A percentile compares a stretch with the other conserved stretches of the same genome.
These are phyloP conservation scores for Whalleya microplaca DNA, from an alignment of 2,329 filamentous ascomycete species.

Conservation along the genomic window DNA sequence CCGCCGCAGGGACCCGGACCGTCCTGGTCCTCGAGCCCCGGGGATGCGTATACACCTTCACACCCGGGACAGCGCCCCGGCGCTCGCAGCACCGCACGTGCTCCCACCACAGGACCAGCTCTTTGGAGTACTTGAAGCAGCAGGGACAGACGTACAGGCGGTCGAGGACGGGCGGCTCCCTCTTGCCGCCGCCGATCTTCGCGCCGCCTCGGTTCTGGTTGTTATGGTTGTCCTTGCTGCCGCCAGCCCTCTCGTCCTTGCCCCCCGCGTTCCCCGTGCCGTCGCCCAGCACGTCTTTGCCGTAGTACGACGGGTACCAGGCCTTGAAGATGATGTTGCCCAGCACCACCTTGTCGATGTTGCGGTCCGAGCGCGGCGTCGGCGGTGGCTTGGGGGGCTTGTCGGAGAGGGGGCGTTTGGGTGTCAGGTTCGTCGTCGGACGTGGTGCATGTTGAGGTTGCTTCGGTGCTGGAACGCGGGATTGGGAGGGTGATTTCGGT, in stretches of 20 bases:
- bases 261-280: constrained; percentile 19
- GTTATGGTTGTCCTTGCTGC: not conserved
- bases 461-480: constrained; percentile 4
- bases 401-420: constrained; percentile 35
- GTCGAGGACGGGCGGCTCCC: constrained; percentile 55
- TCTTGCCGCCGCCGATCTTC: constrained; percentile 40
- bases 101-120: constrained; percentile 60
- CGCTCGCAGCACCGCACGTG: constrained; percentile 63
- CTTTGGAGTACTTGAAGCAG: constrained; percentile 90
- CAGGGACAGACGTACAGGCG: constrained; percentile 84
- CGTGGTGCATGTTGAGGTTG: not conserved
- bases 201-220: constrained; percentile 27
- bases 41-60: constrained; percentile 72
- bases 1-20: constrained; percentile 40
- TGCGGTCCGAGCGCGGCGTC: constrained; percentile 62
- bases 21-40: constrained; percentile 47
- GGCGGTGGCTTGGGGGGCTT: constrained; percentile 31
- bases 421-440: constrained; percentile 22
- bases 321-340: constrained; percentile 83
- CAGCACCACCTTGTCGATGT: constrained; percentile 84
- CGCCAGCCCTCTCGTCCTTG: constrained; percentile 36
- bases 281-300: constrained; percentile 68
- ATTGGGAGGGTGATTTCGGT: constrained; percentile 2
- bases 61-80: constrained; percentile 61
- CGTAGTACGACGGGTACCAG: constrained; percentile 93